Evolutionary conservation across 1,284 basidiomycete species (phyloP), one percentile per base, ranked within the genome.

Genomic region (Austroboletus novae-zelandiae): DNA sequence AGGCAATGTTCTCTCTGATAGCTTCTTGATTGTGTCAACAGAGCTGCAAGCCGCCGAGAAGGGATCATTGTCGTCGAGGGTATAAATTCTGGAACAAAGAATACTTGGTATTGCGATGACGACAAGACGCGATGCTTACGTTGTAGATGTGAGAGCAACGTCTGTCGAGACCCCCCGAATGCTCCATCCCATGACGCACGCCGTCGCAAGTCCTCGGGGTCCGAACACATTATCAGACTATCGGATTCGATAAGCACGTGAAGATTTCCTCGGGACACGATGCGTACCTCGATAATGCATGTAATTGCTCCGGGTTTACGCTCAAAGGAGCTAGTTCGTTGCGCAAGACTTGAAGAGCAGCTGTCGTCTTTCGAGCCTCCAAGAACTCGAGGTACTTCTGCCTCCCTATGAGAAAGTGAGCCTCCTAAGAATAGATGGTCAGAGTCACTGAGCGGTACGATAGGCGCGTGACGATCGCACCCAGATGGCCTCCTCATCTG

Each of bases 341-440:
- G 46, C 96, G 83, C 43, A 99, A 74, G 5, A 97, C 89, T 36
- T 86, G 80, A 36, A 99, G 73, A 10, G 97, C 96, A 58, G 82
- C 80, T 47, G 91, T 90, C 11, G 85, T 89, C 69, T 88, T 86
- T 54, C 83, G 80, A 2, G 82, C 77, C 64, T 98, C 96, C 44
- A 99, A 77, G n/a, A 92, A 77, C 66, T 99, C 96, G 40, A 99
- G 79, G 68, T 98, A 99, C 72, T 97, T 95, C 78, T 99, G 96
- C 71, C 91, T 88, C 52, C 87, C 86, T 51, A 99, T 89, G 56
- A 95, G 74, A 70, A 96, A 97, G 56, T 79, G 85, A 18, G 91
- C 86, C 60, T 89, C 83, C 86, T 96, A 59, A 51, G 51, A 45
- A 54, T 52, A 51, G 52, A 54, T 53, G 55, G 57, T 54, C 62